These are phyloP conservation scores for Coccomyxa subellipsoidea DNA, from an alignment of 163 green algal species.

Conservation along the genomic window DNA sequence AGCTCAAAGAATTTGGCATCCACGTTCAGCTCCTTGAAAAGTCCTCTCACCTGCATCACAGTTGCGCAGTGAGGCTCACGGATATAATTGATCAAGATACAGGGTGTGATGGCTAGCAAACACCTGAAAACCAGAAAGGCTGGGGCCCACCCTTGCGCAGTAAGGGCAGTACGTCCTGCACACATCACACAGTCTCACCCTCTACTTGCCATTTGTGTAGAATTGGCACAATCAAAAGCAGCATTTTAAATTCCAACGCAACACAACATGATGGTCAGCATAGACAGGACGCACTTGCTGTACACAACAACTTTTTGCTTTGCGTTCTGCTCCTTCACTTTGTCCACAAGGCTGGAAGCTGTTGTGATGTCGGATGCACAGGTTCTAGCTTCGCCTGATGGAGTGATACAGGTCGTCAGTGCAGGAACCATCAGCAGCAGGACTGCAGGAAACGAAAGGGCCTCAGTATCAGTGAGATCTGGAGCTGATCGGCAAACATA, in stretches of 20 bases:
- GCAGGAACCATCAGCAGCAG: not conserved
- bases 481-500: not conserved
- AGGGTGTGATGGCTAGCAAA: not conserved
- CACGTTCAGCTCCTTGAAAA: slow-evolving; percentile 58
- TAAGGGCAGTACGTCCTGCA: slow-evolving; percentile 43
- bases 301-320: slow-evolving; percentile 51
- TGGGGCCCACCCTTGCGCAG: slow-evolving; percentile 15
- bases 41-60: slow-evolving; percentile 56
- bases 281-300: slow-evolving; percentile 34
- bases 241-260: not conserved
- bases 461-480: not conserved
- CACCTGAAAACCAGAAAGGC: not conserved
- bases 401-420: not conserved
- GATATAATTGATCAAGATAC: not conserved
- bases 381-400: not conserved
- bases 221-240: not conserved
- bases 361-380: not conserved
- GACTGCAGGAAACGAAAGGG: not conserved
- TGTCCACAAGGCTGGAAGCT: not conserved
- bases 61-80: not conserved
- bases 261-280: not conserved
- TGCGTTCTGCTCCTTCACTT: slow-evolving; percentile 43
- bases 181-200: not conserved
- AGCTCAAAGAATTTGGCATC: slow-evolving; percentile 62
- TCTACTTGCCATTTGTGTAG: not conserved